These are phyloP conservation scores for Gentiana straminea DNA, from an alignment of 257 asterid species.

Conservation along the genomic window DNA sequence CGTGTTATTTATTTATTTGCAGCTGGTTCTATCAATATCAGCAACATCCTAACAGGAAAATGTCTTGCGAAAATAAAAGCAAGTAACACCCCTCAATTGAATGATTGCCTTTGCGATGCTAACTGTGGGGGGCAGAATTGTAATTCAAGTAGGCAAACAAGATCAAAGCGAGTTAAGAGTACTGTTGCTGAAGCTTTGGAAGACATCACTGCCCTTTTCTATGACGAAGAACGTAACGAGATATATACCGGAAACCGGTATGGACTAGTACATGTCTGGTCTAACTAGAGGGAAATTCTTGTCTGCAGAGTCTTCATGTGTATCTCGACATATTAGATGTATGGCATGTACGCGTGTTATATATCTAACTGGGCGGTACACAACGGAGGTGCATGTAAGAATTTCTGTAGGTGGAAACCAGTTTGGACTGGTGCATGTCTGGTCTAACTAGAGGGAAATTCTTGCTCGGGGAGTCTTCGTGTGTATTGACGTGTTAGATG, in stretches of 20 bases:
- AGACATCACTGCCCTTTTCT: slow-evolving; percentile 92
- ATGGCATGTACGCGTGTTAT: too few relatives aligned
- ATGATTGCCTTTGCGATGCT: slow-evolving; percentile 48
- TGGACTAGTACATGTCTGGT: slow-evolving; percentile 94
- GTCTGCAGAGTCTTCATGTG: too few relatives aligned
- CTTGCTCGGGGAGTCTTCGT: too few relatives aligned
- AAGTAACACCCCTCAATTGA: slow-evolving; percentile 34
- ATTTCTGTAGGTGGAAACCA: slow-evolving; percentile 43
- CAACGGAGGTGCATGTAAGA: too few relatives aligned
- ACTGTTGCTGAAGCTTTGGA: slow-evolving; percentile 84
- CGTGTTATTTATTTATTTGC: slow-evolving; percentile 15
- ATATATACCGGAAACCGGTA: slow-evolving; percentile 81
- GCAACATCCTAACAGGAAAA: slow-evolving; percentile 91
- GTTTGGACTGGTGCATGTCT: slow-evolving; percentile 82
- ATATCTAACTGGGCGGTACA: too few relatives aligned
- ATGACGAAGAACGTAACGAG: slow-evolving; percentile 94
- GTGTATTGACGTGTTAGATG: too few relatives aligned
- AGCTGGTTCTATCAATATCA: slow-evolving; percentile 94
- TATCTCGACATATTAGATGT: too few relatives aligned
- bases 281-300: slow-evolving; percentile 35
- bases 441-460: slow-evolving; percentile 50
- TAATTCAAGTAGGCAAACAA: slow-evolving; percentile 39
- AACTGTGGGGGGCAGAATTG: slow-evolving; percentile 53
- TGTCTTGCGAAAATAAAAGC: slow-evolving; percentile 92
- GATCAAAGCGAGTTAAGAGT: slow-evolving; percentile 47